phyloP scores from a whole-genome alignment of 352 stramenopile genomes.

The Phytophthora sansomeana region DNA sequence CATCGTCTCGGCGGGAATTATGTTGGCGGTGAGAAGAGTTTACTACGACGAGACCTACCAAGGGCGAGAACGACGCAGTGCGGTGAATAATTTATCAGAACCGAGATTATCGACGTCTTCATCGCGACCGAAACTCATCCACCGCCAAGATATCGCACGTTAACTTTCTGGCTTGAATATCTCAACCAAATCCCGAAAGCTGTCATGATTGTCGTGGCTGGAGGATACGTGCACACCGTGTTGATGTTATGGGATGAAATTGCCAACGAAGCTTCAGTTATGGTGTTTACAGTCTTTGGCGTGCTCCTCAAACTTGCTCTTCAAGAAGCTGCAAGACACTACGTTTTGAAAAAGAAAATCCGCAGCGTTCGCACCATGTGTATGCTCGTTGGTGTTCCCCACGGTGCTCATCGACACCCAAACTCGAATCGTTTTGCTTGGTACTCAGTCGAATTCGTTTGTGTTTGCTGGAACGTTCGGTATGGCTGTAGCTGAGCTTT shows the following conservation, averaged over 20 bases:
- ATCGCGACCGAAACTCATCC: constrained; percentile 1
- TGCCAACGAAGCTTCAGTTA: constrained; percentile 12
- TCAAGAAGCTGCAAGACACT: constrained; percentile 38
- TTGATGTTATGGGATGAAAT: constrained; percentile 16
- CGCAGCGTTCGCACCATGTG: constrained; percentile 52
- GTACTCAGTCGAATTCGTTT: constrained; percentile 25
- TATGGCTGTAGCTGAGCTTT: constrained; percentile 39
- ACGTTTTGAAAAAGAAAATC: constrained; percentile 38
- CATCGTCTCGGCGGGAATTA: constrained; percentile 27
- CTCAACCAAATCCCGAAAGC: constrained; percentile 15
- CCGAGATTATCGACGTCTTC: not conserved
- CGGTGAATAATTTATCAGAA: constrained; percentile 2
- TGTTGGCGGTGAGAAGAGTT: constrained; percentile 11
- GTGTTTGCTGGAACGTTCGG: constrained; percentile 25
- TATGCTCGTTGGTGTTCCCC: constrained; percentile 44
- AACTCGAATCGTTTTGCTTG: constrained; percentile 47
- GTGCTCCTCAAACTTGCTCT: constrained; percentile 43
- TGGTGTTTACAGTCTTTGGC: constrained; percentile 31
- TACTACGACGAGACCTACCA: constrained; percentile 33
- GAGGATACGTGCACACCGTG: constrained; percentile 36
- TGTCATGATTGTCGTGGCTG: constrained; percentile 16
- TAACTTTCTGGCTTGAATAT: constrained; percentile 12
- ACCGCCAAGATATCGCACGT: constrained; percentile 6
- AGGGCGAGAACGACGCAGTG: constrained; percentile 22
- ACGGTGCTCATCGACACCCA: constrained; percentile 60